These are phyloP conservation scores for Cordyceps sp. DNA, from an alignment of 2,329 filamentous ascomycete species.

Conservation along the genomic window DNA sequence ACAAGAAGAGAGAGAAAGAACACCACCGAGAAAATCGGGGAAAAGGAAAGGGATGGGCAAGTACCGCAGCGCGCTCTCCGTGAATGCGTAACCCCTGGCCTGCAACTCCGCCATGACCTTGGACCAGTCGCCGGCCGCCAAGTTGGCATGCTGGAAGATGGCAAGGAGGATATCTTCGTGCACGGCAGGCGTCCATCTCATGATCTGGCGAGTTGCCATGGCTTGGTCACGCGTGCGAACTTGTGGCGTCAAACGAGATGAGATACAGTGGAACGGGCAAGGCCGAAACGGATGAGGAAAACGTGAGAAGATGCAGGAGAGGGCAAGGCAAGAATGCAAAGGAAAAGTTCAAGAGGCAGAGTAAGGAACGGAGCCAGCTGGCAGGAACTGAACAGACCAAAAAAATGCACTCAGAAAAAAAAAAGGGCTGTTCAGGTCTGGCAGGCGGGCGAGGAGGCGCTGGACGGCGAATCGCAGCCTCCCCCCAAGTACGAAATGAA, in stretches of 20 bases:
- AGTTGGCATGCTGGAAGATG: conserved; percentile 19
- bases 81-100: conserved; percentile 21
- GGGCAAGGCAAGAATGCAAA: too few relatives aligned
- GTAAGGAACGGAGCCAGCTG: too few relatives aligned
- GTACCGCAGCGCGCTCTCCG: conserved; percentile 23
- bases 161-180: conserved; percentile 27
- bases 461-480: too few relatives aligned
- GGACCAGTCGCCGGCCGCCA: conserved; percentile 13
- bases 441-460: too few relatives aligned
- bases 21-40: conserved; percentile 1
- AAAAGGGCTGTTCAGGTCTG: too few relatives aligned
- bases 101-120: conserved; percentile 21
- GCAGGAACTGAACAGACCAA: too few relatives aligned
- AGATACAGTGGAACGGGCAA: neutral
- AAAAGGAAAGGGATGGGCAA: conserved; percentile 1
- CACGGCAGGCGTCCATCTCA: conserved; percentile 23
- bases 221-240: neutral
- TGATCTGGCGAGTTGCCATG: conserved; percentile 15
- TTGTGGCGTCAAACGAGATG: neutral
- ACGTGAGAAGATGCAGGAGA: too few relatives aligned
- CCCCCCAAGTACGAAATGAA: too few relatives aligned
- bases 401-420: too few relatives aligned
- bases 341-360: too few relatives aligned
- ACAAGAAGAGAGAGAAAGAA: neutral
- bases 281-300: neutral